Percentiles rank a stretch among this genome's conserved stretches.
These are phyloP conservation scores for Xylariaceae sp. DNA, from an alignment of 2,329 filamentous ascomycete species.

Conservation along the genomic window DNA sequence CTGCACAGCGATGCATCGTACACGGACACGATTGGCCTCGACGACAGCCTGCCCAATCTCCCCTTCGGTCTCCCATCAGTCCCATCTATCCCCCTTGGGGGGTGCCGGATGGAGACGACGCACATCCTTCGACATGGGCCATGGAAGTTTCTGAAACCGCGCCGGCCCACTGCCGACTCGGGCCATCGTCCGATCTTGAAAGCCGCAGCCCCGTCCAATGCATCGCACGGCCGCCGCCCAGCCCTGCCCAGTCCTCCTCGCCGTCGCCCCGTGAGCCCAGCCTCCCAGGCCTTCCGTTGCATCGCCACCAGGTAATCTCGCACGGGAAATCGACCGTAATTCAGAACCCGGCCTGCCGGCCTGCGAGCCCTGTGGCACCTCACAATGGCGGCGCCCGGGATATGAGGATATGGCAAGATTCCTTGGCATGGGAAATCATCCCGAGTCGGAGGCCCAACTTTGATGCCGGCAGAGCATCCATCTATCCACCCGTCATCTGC, in stretches of 20 bases:
- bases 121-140: constrained; percentile 1
- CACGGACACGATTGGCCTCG: neutral
- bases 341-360: no score
- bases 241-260: no score
- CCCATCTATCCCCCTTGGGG: neutral
- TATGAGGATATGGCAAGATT: no score
- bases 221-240: no score
- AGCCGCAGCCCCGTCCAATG: neutral
- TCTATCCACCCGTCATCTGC: no score
- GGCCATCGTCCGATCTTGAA: constrained; percentile 1
- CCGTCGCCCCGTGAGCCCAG: no score
- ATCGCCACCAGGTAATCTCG: neutral
- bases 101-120: neutral
- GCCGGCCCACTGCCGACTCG: neutral
- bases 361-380: no score
- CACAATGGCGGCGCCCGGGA: no score
- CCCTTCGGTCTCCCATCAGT: neutral
- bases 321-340: neutral
- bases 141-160: constrained; percentile 1
- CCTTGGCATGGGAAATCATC: no score
- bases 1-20: neutral
- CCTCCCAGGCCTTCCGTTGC: no score
- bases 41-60: neutral
- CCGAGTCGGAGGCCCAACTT: no score
- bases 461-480: no score